Percentiles rank a stretch among this genome's conserved stretches.
Evolutionary conservation across 163 green algal genomes (phyloP).

Genomic region (Scenedesmus sp.): DNA sequence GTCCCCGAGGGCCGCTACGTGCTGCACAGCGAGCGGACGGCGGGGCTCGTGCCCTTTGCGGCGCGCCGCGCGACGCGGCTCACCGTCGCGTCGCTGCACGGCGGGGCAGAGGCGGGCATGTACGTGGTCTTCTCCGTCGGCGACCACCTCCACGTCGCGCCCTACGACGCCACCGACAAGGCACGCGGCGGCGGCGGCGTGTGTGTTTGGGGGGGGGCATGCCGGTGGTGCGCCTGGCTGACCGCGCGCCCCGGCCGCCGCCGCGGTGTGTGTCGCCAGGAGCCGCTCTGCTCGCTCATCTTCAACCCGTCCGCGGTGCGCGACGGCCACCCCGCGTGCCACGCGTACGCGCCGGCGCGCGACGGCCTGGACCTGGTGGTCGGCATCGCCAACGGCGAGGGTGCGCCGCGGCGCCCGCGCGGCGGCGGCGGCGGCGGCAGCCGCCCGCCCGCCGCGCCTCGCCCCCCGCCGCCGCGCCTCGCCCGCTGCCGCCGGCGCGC

Average conservation of each 20-base stretch:
- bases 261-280: too few species aligned
- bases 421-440: constrained; percentile 1
- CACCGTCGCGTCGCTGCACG: constrained; percentile 41
- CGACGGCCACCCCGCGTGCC: constrained; percentile 46
- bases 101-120: constrained; percentile 38
- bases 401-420: constrained; percentile 4
- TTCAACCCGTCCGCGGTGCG: constrained; percentile 52
- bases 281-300: constrained; percentile 43
- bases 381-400: constrained; percentile 49
- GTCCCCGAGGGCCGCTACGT: constrained; percentile 19
- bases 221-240: too few species aligned
- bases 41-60: constrained; percentile 25
- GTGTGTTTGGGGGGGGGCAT: background rate
- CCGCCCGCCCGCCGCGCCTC: background rate
- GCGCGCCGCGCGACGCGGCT: constrained; percentile 33
- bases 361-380: constrained; percentile 53
- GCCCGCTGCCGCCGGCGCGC: background rate
- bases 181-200: too few species aligned
- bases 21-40: constrained; percentile 29
- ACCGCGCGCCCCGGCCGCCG: background rate
- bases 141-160: constrained; percentile 41
- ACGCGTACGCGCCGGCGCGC: constrained; percentile 42
- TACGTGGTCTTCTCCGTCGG: constrained; percentile 52
- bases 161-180: constrained; percentile 43
- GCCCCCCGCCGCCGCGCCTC: background rate